Base-by-base conservation (phyloP, 164 flowering plant species). In the Nymphaea thermarum region DNA sequence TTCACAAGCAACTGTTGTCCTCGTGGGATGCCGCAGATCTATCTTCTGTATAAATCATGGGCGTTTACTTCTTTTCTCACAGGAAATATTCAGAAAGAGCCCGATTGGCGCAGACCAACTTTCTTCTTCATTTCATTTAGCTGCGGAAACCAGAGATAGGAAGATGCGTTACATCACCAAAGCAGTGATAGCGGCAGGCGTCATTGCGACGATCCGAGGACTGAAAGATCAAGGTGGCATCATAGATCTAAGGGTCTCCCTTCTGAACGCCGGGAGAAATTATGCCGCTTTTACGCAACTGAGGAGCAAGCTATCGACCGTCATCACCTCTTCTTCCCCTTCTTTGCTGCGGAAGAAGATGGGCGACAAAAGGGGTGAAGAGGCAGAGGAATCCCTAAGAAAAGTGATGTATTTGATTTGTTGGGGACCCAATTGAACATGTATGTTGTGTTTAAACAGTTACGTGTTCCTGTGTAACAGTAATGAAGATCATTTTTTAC, bases 191-290 rank as follows among this genome's bases (percentile, higher is more conserved):
- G 83, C 75, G 59, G 89, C 85, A 18, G 76, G 84, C 2, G 80
- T 78, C 59, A 73, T 82, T 42, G 89, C 81, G 14, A 77, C 82
- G 1, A 82, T 85, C 43, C 86, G 82, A 70, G 85, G 74, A 2
- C 8, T 85, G 72, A 85, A 85, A 63, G 86, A 84, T 64, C 86
- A 85, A 71, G 89, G 89, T 15, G 14, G 8, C 14, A 51, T 10
- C 57, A 4, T 15, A 7, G n/a, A 67, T 63, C 16, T 73, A 10
- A 18, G 72, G 42, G 73, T 57, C 4, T 41, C 69, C 2, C 70
- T 68, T 25, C 76, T 70, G 43, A 73, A 68, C 4, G 69, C 45
- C 6, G 65, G 59, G 70, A 71, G 36, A 53, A 69, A 51, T 60
- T 15, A 62, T 42, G 44, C 68, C 43, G 67, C 71, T 2, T 43